phyloP scores from a whole-genome alignment of 345 rosid genomes.

The Erodium maritimum region DNA sequence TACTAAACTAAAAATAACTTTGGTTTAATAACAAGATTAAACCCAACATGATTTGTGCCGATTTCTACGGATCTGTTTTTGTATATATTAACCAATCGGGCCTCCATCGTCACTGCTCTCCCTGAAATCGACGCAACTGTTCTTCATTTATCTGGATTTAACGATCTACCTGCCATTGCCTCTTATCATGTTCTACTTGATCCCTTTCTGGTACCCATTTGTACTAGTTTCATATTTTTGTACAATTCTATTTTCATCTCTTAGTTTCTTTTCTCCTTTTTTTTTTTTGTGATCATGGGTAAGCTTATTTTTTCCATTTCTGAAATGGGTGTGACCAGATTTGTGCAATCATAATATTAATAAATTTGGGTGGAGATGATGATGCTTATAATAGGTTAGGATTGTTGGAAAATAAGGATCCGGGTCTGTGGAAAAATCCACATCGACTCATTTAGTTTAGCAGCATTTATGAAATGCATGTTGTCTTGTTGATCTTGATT shows the following conservation, averaged over 20 bases:
- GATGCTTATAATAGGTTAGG: neutral
- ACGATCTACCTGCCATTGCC: slow-evolving; percentile 55
- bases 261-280: neutral
- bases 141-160: slow-evolving; percentile 38
- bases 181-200: slow-evolving; percentile 72
- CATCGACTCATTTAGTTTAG: too few relatives aligned
- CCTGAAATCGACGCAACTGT: slow-evolving; percentile 53
- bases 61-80: neutral
- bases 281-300: neutral
- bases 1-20: too few relatives aligned
- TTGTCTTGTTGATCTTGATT: too few relatives aligned
- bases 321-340: neutral
- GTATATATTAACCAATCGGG: slow-evolving; percentile 36
- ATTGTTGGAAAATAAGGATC: neutral
- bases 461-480: too few relatives aligned
- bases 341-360: neutral
- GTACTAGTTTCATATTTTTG: neutral
- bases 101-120: slow-evolving; percentile 70
- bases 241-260: neutral
- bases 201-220: slow-evolving; percentile 49
- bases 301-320: neutral
- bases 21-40: too few relatives aligned
- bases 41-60: neutral
- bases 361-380: too few relatives aligned
- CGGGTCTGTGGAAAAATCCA: too few relatives aligned